Conservation (phyloP, 345 rosid species). For the Citrus australasica region DNA sequence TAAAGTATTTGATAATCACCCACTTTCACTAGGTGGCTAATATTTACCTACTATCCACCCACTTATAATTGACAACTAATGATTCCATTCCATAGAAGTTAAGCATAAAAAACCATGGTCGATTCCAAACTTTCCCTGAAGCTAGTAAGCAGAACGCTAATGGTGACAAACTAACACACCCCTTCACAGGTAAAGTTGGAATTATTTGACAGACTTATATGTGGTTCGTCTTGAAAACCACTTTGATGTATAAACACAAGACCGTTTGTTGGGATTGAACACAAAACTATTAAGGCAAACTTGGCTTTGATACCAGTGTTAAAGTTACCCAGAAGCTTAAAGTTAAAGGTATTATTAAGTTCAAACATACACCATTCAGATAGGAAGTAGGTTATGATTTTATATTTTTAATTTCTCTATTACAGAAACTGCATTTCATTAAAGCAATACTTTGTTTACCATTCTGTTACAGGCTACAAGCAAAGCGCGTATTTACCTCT, state of each 20-base stretch:
- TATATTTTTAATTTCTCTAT: not conserved
- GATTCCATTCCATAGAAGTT: not conserved
- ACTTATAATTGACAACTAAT: not conserved
- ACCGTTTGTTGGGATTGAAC: not conserved
- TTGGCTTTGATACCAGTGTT: not conserved
- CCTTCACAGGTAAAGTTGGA: not conserved
- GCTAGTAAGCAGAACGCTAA: not conserved
- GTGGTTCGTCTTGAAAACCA: not conserved
- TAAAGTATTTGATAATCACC: not conserved
- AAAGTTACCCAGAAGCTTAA: not conserved
- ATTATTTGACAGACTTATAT: not conserved
- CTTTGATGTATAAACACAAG: not conserved
- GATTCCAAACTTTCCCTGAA: not conserved
- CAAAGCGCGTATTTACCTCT: constrained; percentile 58
- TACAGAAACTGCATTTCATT: not conserved
- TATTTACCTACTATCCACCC: not conserved
- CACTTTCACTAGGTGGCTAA: not conserved
- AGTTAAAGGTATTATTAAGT: not conserved
- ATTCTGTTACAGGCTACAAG: constrained; percentile 30
- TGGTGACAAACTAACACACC: not conserved
- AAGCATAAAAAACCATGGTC: not conserved
- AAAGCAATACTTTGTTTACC: not conserved
- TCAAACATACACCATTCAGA: not conserved
- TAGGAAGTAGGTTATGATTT: not conserved
- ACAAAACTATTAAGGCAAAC: not conserved